phyloP scores from a whole-genome alignment of 306 rosid species.

The Castanea crenata region DNA sequence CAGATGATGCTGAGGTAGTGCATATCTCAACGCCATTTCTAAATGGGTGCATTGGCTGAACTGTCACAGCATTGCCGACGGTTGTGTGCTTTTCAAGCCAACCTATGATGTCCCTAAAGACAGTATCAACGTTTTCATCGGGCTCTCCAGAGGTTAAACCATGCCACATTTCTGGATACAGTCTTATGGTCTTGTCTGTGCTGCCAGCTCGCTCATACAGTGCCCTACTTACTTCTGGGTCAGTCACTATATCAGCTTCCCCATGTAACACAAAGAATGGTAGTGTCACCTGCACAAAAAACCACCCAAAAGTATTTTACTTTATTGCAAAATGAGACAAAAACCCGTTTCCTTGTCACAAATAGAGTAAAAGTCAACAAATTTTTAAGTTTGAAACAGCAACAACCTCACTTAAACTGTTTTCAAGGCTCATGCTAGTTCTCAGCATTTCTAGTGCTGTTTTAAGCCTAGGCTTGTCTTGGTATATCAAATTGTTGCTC shows the following conservation, averaged over 20 bases:
- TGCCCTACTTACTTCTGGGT: conserved; percentile 89
- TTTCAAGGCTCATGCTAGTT: conserved; percentile 61
- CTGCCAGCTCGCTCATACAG: conserved; percentile 66
- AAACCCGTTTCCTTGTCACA: neutral
- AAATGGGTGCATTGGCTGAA: conserved; percentile 21
- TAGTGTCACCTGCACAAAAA: conserved; percentile 47
- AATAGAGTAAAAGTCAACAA: neutral
- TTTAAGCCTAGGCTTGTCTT: conserved; percentile 81
- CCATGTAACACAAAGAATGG: conserved; percentile 90
- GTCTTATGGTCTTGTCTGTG: conserved; percentile 65
- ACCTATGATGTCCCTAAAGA: conserved; percentile 57
- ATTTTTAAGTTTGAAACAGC: neutral
- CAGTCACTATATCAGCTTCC: conserved; percentile 84
- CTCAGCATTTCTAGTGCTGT: conserved; percentile 84
- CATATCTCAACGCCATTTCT: conserved; percentile 20
- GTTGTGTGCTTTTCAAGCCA: conserved; percentile 62
- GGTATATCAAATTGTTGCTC: conserved; percentile 74
- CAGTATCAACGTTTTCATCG: conserved; percentile 66
- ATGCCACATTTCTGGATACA: conserved; percentile 94
- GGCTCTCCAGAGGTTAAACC: conserved; percentile 78
- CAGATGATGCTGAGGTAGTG: conserved; percentile 13
- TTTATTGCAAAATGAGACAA: neutral
- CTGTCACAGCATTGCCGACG: neutral
- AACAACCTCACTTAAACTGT: conserved; percentile 52
- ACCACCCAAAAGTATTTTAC: neutral